Evolutionary conservation across 805 yeast species (phyloP).

Genomic region (Metschnikowia shivogae): DNA sequence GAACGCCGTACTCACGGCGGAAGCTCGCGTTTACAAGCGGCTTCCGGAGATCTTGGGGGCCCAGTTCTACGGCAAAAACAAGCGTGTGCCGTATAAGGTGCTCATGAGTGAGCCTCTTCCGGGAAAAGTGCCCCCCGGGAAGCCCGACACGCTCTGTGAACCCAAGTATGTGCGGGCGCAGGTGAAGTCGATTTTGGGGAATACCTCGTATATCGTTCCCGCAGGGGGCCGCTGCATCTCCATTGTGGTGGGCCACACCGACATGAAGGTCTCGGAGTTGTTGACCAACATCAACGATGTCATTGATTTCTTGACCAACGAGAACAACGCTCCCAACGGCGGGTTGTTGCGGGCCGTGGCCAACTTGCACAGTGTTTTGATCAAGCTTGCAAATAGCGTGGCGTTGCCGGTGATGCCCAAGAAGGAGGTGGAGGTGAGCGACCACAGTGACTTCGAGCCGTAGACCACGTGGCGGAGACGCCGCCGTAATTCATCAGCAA

Average conservation of each 20-base stretch:
- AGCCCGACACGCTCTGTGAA: conserved; percentile 56
- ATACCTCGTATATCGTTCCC: conserved; percentile 57
- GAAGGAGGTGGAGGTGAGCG: conserved; percentile 17
- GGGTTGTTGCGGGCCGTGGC: conserved; percentile 47
- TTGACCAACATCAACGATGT: conserved; percentile 52
- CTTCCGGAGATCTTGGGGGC: conserved; percentile 57
- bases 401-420: conserved; percentile 51
- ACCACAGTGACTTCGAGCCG: conserved; percentile 19
- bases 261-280: conserved; percentile 40
- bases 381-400: conserved; percentile 64
- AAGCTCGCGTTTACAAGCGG: conserved; percentile 60
- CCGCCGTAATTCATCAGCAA: too few species aligned
- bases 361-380: conserved; percentile 48
- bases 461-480: too few species aligned
- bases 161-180: conserved; percentile 61
- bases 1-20: conserved; percentile 65
- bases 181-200: conserved; percentile 57
- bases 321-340: conserved; percentile 50
- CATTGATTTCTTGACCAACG: conserved; percentile 43
- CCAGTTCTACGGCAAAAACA: conserved; percentile 58
- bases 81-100: conserved; percentile 63
- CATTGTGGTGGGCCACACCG: conserved; percentile 55
- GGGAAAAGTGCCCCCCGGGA: conserved; percentile 39
- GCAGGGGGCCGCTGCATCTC: conserved; percentile 58
- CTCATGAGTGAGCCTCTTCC: conserved; percentile 49